Evolutionary conservation across 768 basidiomycete species (phyloP), one percentile per base, ranked within the genome.

Genomic region (Termitomyces titanicus): DNA sequence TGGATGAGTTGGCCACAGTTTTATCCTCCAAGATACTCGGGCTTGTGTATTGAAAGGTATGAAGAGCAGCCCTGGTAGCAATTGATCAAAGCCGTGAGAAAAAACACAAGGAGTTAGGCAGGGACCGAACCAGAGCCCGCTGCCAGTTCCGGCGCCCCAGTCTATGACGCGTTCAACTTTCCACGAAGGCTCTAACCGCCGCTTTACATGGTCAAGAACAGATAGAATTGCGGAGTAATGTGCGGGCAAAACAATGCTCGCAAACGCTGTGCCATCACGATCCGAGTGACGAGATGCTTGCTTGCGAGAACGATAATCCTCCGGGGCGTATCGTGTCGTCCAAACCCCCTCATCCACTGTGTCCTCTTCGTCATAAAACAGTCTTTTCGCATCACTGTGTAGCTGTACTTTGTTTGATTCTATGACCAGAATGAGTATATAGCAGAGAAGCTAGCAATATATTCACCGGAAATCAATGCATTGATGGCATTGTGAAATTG

Each of bases 111-210:
- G 13, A 37, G 15, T 17, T 37, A 38, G 34, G 52, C 37, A 42
- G 1, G 31, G 54, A 24, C 35, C 78, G 35, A 63, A 94, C 93
- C 94, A 95, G 27, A 94, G 77, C 2, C 85, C 92, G 63, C 86
- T 89, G 11, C 92, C 93, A 0, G 86, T 84, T 9, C 84, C 92
- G 51, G 86, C 79, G 11, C 94, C 93, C 86, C 89, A 95, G 63
- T 96, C 93, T 39, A 93, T 74, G 11, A 96, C 73, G 33, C 73
- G 78, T 25, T 84, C 73, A 51, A 83, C 74, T 31, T 71, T 70
- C 83, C 80, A 89, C n/a, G 76, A 75, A 7, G 76, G 67, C n/a
- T 81, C 85, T 35, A 93, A 61, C 52, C 92, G 76, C 46, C 72
- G 77, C 56, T 81, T 86, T 35, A 85, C 61, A 59, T 92, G 85